These are phyloP conservation scores for Amaranthus cruentus DNA, from an alignment of 148 eudicot species.

Conservation along the genomic window DNA sequence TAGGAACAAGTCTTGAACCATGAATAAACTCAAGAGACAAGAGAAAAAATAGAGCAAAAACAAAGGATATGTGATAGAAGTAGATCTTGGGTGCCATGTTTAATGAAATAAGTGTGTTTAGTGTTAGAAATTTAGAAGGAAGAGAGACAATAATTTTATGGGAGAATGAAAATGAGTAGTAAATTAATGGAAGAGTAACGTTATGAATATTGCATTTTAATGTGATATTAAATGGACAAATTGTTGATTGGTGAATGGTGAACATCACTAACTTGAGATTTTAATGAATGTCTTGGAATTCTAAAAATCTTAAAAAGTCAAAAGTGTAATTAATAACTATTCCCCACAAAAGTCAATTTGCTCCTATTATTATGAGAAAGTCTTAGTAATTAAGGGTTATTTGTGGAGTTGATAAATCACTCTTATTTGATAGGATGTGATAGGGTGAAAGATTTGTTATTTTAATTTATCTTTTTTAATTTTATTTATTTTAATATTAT, in stretches of 20 bases:
- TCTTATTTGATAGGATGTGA: no score
- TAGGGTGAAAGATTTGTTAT: no score
- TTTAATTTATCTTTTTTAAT: no score
- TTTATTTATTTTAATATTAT: no score
- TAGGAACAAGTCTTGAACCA: conserved; percentile 1
- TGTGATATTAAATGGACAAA: background rate
- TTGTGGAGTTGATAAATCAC: no score
- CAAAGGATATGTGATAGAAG: background rate
- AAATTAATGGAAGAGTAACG: background rate
- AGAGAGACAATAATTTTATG: background rate
- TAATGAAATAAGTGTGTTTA: background rate
- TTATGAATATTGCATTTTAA: background rate
- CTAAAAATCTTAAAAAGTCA: no score
- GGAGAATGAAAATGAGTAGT: background rate
- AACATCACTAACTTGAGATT: background rate
- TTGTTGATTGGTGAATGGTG: background rate
- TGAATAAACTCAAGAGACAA: background rate
- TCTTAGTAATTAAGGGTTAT: no score
- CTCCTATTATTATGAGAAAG: no score
- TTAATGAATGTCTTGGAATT: background rate
- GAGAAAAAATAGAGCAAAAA: conserved; percentile 13
- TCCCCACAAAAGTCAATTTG: no score
- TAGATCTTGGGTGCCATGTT: conserved; percentile 3
- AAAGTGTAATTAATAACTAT: no score
- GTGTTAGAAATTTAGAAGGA: background rate